phyloP scores from a whole-genome alignment of 129 eudicot genomes.

The Tagetes patula region DNA sequence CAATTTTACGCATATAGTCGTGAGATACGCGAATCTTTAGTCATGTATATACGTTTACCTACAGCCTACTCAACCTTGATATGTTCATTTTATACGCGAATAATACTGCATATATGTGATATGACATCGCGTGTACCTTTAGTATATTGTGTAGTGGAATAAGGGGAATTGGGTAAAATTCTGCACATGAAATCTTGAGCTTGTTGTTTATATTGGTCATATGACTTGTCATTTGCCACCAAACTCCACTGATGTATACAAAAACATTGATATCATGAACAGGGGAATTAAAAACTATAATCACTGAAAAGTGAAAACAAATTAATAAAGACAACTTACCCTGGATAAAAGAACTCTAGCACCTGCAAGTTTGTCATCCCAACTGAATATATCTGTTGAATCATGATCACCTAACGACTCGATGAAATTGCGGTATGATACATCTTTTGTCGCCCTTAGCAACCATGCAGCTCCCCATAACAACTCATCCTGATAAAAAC shows the following conservation, averaged over 20 bases:
- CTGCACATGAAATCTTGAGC: constrained; percentile 90
- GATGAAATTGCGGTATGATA: constrained; percentile 53
- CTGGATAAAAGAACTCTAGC: constrained; percentile 82
- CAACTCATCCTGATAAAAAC: constrained; percentile 61
- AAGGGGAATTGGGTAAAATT: constrained; percentile 84
- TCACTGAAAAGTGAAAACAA: neutral
- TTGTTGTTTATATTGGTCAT: constrained; percentile 57
- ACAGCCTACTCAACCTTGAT: neutral
- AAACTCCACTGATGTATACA: constrained; percentile 48
- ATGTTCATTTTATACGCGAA: neutral
- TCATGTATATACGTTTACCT: neutral
- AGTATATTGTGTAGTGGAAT: constrained; percentile 76
- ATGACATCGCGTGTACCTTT: constrained; percentile 40
- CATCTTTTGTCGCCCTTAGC: constrained; percentile 69
- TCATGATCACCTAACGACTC: constrained; percentile 68
- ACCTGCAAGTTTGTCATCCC: constrained; percentile 95
- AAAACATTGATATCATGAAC: neutral
- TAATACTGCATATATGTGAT: neutral
- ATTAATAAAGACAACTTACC: constrained; percentile 31
- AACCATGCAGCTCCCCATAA: constrained; percentile 98
- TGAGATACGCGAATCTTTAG: neutral
- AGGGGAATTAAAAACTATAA: neutral
- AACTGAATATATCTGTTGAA: constrained; percentile 69
- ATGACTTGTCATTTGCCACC: constrained; percentile 49
- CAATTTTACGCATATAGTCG: neutral